A percentile compares a stretch with the other conserved stretches of the same genome.
Conservation (phyloP, 2,329 filamentous ascomycete genomes). For the Claviceps digitariae region DNA sequence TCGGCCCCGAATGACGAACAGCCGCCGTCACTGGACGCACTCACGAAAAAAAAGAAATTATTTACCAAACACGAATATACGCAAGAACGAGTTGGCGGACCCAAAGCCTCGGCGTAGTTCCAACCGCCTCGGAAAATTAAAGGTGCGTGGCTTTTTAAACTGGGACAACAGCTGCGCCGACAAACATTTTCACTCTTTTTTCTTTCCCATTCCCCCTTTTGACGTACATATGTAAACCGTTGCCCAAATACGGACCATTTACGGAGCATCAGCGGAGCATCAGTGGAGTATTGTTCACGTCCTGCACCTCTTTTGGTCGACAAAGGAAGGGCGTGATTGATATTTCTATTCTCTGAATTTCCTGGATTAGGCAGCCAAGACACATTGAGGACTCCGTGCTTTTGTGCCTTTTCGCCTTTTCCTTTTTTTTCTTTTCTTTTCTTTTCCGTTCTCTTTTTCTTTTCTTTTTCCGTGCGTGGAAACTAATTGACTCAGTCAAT, state of each 20-base stretch:
- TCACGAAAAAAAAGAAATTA: no score
- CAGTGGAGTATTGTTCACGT: not conserved
- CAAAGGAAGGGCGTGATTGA: not conserved
- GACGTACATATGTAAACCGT: not conserved
- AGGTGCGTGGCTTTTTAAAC: not conserved
- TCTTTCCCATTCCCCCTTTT: not conserved
- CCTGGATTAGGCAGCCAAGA: conserved; percentile 5
- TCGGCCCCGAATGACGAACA: not conserved
- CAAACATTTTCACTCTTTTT: not conserved
- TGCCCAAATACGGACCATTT: not conserved
- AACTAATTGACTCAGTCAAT: not conserved
- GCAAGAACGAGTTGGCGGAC: not conserved
- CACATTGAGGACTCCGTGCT: not conserved
- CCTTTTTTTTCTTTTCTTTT: not conserved
- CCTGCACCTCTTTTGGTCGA: not conserved
- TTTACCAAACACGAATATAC: not conserved
- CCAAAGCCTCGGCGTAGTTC: not conserved
- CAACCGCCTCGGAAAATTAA: not conserved
- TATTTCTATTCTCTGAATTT: not conserved
- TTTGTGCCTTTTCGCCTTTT: not conserved
- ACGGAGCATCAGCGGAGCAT: not conserved
- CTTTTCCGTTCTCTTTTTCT: not conserved
- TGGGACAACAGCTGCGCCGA: not conserved
- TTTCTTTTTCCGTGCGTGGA: not conserved
- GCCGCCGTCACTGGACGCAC: not conserved